Evolutionary conservation across 2,329 filamentous ascomycete species (phyloP), one percentile per base, ranked within the genome.

Genomic region (Bretziella fagacearum): DNA sequence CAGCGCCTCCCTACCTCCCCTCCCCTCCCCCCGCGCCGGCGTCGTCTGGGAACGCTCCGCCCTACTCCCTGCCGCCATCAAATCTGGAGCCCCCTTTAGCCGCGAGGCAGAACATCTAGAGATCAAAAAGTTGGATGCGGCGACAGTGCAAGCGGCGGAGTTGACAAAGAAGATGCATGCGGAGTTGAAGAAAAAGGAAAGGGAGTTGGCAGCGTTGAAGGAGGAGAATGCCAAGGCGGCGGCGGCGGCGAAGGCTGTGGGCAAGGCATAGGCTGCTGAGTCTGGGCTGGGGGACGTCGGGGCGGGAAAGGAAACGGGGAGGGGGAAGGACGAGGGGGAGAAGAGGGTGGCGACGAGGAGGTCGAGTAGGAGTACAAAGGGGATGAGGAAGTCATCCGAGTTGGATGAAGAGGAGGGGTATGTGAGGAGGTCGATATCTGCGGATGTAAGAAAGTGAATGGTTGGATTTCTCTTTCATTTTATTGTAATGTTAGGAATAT

Each of bases 81-180:
- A 74, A 6, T 74, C 77, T 2, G 78, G 71, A 27, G 79, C 79
- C 57, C 79, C 77, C n/a, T 87, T 84, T 58, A 83, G 79, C 60
- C 69, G 70, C 50, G 77, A 81, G 64, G 79, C 77, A 41, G 82
- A 83, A 63, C 67, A 71, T 53, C 62, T 72, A 5, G 76, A 80
- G 61, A 62, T 78, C 29, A 71, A 73, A 58, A 70, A 69, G 56
- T 63, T 80, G 39, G 67, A 67, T 52, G 78, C 78, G 51, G 81
- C 82, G 48, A 65, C 77, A 57, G 68, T 69, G 48, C 73, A 77
- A 57, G 73, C 84, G 35, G 67, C 73, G 48, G 69, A 73, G 48
- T 74, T 81, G 59, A 66, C 69, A 43, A 68, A 67, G 58, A 70
- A 66, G 56, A 69, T 79, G 52, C 71, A 73, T 54, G 70, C 67